These are phyloP conservation scores for Niveomyces coronatus DNA, from an alignment of 2,329 filamentous ascomycete genomes.

Conservation along the genomic window DNA sequence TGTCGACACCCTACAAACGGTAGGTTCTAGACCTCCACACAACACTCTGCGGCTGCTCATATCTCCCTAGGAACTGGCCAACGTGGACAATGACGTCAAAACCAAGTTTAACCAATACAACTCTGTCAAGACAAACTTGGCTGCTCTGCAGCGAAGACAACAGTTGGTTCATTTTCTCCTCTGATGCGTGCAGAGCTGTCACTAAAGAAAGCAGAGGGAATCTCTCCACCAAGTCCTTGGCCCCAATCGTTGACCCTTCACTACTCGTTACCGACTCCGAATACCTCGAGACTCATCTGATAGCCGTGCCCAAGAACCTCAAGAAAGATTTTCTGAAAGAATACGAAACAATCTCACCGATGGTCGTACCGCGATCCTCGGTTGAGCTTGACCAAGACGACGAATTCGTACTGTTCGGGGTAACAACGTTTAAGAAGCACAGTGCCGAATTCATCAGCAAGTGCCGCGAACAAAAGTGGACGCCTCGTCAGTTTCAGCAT, in stretches of 20 bases:
- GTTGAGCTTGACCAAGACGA: constrained; percentile 72
- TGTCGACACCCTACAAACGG: constrained; percentile 78
- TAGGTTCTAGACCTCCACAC: constrained; percentile 42
- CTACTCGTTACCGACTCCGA: constrained; percentile 82
- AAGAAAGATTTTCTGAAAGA: constrained; percentile 81
- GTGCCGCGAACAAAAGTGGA: constrained; percentile 87
- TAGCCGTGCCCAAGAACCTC: constrained; percentile 71
- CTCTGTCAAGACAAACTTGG: constrained; percentile 74
- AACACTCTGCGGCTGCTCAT: constrained; percentile 4
- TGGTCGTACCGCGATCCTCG: constrained; percentile 89
- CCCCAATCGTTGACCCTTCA: constrained; percentile 74
- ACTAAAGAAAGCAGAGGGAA: constrained; percentile 56
- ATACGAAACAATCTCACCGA: constrained; percentile 80
- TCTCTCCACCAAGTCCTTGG: constrained; percentile 84
- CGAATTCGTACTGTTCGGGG: constrained; percentile 80
- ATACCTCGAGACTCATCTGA: constrained; percentile 90
- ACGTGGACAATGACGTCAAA: constrained; percentile 93
- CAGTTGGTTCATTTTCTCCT: constrained; percentile 49
- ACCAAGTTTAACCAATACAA: constrained; percentile 93
- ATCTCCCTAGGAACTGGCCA: constrained; percentile 61
- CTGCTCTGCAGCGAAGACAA: constrained; percentile 74
- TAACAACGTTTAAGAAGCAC: constrained; percentile 90
- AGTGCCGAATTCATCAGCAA: constrained; percentile 82
- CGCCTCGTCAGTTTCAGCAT: constrained; percentile 87
- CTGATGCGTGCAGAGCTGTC: neutral